Evolutionary conservation across 116 monocot genomes (phyloP).

Genomic region (Phalaenopsis hybrid): DNA sequence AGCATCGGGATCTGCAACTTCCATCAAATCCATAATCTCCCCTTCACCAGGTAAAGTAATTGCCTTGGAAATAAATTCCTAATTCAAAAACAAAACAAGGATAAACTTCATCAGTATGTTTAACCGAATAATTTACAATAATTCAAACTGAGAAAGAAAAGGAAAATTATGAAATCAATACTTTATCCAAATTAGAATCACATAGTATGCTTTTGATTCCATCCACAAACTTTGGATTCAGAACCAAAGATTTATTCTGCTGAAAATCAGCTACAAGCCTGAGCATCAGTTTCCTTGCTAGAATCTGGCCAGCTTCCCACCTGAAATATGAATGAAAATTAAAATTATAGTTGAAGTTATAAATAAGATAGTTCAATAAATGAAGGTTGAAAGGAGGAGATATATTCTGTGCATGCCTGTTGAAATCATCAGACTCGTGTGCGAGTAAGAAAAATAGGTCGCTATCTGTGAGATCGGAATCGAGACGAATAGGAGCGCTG

Average conservation of each 20-base stretch:
- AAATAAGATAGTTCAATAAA: not conserved
- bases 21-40: conserved; percentile 99
- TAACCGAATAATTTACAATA: conserved; percentile 1
- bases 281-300: conserved; percentile 94
- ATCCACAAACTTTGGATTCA: conserved; percentile 78
- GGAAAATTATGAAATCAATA: conserved; percentile 18
- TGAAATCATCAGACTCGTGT: conserved; percentile 97
- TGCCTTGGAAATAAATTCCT: conserved; percentile 97
- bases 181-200: conserved; percentile 84
- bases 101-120: conserved; percentile 10
- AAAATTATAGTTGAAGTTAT: not conserved
- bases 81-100: not conserved
- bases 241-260: conserved; percentile 55
- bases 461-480: conserved; percentile 83
- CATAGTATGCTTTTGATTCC: conserved; percentile 74
- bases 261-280: conserved; percentile 77
- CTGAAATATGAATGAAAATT: conserved; percentile 26
- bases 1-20: conserved; percentile 96
- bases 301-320: conserved; percentile 94
- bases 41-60: conserved; percentile 97
- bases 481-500: conserved; percentile 90
- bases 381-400: not conserved
- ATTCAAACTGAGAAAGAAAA: not conserved
- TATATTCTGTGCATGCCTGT: conserved; percentile 42
- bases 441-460: conserved; percentile 92